Percentiles rank a stretch among this genome's conserved stretches.
Conservation (phyloP, 768 basidiomycete genomes). For the Suillus placidus region DNA sequence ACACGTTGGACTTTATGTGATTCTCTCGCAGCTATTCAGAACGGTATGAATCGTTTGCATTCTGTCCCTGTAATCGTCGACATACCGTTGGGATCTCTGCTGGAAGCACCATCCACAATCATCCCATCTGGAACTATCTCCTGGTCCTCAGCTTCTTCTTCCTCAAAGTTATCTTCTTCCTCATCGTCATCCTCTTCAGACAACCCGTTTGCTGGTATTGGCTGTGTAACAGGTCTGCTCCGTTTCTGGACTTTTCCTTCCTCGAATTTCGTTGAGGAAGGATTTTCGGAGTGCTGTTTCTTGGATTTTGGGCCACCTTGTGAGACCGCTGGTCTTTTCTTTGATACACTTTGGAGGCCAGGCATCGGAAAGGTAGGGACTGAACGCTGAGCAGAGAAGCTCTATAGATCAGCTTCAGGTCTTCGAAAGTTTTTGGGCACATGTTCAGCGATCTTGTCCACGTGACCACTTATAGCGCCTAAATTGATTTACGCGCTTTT, state of each 20-base stretch:
- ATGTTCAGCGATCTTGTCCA: background rate
- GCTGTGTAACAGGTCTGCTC: conserved; percentile 59
- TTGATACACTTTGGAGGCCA: conserved; percentile 42
- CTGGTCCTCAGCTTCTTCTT: conserved; percentile 40
- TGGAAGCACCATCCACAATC: conserved; percentile 28
- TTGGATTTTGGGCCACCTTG: conserved; percentile 55
- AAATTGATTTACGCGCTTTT: background rate
- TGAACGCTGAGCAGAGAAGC: background rate
- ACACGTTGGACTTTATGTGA: conserved; percentile 72
- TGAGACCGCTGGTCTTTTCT: conserved; percentile 53
- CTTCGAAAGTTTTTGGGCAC: conserved; percentile 6
- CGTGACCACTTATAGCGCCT: background rate
- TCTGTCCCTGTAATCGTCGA: conserved; percentile 10
- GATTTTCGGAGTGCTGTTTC: conserved; percentile 50
- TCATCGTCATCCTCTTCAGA: conserved; percentile 47
- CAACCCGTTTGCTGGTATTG: conserved; percentile 36
- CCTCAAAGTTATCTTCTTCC: conserved; percentile 36
- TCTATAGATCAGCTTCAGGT: background rate
- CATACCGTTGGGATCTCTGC: conserved; percentile 65
- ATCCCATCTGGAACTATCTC: conserved; percentile 36
- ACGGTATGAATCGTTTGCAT: conserved; percentile 10
- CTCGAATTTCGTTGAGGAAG: conserved; percentile 19
- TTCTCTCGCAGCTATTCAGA: conserved; percentile 57
- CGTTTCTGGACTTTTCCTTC: conserved; percentile 53
- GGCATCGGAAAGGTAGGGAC: conserved; percentile 36